Conservation (phyloP, 106 monocot species). For the Platanthera zijinensis region DNA sequence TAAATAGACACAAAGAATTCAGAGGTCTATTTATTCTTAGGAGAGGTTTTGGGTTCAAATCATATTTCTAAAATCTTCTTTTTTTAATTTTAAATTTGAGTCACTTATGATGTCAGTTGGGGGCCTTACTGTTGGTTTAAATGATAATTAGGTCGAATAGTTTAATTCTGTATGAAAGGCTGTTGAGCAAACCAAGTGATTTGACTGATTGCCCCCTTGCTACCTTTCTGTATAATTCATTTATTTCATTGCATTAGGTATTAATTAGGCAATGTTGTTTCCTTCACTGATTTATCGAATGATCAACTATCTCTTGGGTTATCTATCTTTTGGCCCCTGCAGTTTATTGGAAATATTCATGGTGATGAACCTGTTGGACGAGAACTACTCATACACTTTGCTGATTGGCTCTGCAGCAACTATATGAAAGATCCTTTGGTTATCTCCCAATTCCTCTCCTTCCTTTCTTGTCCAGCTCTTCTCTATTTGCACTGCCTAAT, state of each 20-base stretch:
- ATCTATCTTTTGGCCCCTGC: constrained; percentile 14
- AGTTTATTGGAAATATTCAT: constrained; percentile 89
- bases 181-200: neutral
- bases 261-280: neutral
- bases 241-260: neutral
- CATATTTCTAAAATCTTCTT: neutral
- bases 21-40: neutral
- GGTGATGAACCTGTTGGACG: constrained; percentile 92
- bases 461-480: neutral
- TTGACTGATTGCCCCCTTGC: neutral
- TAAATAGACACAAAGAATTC: neutral
- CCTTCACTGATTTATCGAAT: neutral
- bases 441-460: neutral
- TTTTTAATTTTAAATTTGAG: no score
- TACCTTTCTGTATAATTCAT: neutral
- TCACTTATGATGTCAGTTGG: no score
- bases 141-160: no score
- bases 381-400: constrained; percentile 63
- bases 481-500: neutral
- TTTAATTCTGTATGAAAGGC: neutral
- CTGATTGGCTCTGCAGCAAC: constrained; percentile 80
- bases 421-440: constrained; percentile 86
- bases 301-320: neutral
- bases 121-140: no score
- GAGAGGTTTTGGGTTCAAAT: neutral